These are phyloP conservation scores for Pseudozyma tsukubaensis DNA, from an alignment of 1,284 basidiomycete genomes.

Conservation along the genomic window DNA sequence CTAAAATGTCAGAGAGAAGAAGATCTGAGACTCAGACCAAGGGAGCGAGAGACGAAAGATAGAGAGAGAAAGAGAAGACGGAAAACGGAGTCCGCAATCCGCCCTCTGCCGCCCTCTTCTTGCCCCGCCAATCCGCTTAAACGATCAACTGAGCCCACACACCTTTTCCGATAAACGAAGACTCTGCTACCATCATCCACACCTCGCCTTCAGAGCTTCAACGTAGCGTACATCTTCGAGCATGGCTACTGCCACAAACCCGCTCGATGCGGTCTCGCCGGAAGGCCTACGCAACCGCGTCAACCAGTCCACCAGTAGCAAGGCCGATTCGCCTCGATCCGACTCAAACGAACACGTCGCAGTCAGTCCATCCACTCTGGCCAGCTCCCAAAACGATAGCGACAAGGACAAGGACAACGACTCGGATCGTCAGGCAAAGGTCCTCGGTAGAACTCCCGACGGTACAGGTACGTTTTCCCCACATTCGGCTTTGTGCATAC, in stretches of 20 bases:
- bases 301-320: constrained; percentile 8
- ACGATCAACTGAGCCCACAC: no score
- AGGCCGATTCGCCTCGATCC: constrained; percentile 18
- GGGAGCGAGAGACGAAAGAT: no score
- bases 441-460: constrained; percentile 48
- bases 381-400: not conserved
- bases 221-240: constrained; percentile 7
- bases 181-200: not conserved
- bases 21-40: no score
- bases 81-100: no score
- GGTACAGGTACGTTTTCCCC: constrained; percentile 46
- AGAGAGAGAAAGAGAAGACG: no score
- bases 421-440: constrained; percentile 20
- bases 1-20: no score
- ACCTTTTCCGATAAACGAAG: not conserved
- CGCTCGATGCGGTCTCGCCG: constrained; percentile 12
- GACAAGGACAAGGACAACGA: constrained; percentile 8
- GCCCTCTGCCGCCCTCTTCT: no score
- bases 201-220: not conserved
- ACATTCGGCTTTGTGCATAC: constrained; percentile 17
- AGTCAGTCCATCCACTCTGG: constrained; percentile 2
- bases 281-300: constrained; percentile 44
- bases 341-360: constrained; percentile 23
- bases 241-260: constrained; percentile 21
- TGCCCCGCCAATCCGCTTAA: no score